Conservation (phyloP, 192 early-diverging fungal species). For the Coemansia sp. region DNA sequence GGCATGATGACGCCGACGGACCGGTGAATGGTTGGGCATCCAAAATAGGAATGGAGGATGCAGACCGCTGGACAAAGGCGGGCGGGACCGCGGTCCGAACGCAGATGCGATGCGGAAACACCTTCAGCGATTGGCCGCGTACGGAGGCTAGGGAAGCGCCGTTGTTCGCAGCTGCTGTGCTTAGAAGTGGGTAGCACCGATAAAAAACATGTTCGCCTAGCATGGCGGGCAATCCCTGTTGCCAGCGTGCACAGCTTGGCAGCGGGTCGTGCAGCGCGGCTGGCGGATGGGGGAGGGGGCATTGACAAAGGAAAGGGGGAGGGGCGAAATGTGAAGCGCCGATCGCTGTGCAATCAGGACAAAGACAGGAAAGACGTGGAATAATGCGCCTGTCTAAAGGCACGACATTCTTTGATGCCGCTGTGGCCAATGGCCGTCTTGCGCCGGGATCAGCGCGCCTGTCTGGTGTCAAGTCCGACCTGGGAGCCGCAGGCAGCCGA, state of each 20-base stretch:
- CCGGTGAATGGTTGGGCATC: not conserved
- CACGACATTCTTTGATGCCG: not conserved
- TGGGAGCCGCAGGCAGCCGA: not conserved
- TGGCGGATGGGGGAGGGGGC: not conserved
- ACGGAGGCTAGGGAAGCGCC: not conserved
- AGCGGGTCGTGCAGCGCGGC: not conserved
- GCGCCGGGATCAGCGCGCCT: not conserved
- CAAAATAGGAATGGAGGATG: not conserved
- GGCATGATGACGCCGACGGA: not conserved
- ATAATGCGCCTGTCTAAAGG: not conserved
- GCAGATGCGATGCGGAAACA: not conserved
- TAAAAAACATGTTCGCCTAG: not conserved
- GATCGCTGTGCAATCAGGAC: slow-evolving; percentile 3
- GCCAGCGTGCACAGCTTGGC: not conserved
- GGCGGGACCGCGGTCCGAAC: not conserved
- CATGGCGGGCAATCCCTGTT: not conserved
- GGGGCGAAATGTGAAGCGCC: not conserved
- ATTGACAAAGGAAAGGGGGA: not conserved
- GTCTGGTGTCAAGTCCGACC: not conserved
- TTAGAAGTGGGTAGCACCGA: not conserved
- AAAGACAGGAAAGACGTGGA: not conserved
- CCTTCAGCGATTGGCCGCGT: too few relatives aligned
- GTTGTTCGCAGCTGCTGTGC: not conserved
- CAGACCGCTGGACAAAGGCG: not conserved
- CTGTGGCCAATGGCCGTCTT: not conserved